Base-by-base conservation (phyloP, 2,329 filamentous ascomycete genomes). In the Grosmannia clavigera region DNA sequence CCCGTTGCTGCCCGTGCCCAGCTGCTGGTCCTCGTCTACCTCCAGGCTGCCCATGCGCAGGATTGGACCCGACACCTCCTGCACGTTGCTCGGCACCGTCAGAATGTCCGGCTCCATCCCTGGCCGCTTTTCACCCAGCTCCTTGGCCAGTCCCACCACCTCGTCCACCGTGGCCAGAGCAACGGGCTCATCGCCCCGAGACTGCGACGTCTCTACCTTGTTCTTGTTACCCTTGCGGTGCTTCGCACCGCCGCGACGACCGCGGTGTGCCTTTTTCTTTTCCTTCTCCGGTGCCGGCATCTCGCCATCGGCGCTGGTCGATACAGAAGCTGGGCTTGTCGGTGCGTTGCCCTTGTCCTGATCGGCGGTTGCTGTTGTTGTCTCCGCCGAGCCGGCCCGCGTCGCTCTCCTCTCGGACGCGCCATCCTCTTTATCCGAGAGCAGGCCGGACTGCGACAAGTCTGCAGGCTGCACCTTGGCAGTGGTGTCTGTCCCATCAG, bases 1-100 rank as follows among this genome's bases (percentile, higher is more conserved):
- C n/a, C 94, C 94, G 69, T 96, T 95, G 71, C 92, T 97, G 59
- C 94, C 94, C 61, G 90, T 86, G 27, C 84, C 84, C 35, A 87
- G 76, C 64, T 85, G 81, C 66, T 81, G 76, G 54, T 85, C 80
- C 53, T 81, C 80, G 64, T 86, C 79, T 58, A 87, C 83, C 65
- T 85, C 81, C 1, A 87, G 79, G 60, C 80, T 82, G 35, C 82
- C 83, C 70, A 87, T 83, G 59, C 77, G 80, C 65, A 85, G 76
- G 56, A 81, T 78, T 4, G 81, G 78, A 0, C 80, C 81, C 1
- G 80, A 81, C 6, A 86, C 77, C 57, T 84, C 80, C 62, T 81
- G 76, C 69, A 85, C 76, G 68, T 86, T 75, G 66, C 79, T 74
- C 62, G 78, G 70, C 48, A 83, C 73, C 29, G 79, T 85, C 63